Base-by-base conservation (phyloP, 164 flowering plant species). In the Aristolochia fimbriata region DNA sequence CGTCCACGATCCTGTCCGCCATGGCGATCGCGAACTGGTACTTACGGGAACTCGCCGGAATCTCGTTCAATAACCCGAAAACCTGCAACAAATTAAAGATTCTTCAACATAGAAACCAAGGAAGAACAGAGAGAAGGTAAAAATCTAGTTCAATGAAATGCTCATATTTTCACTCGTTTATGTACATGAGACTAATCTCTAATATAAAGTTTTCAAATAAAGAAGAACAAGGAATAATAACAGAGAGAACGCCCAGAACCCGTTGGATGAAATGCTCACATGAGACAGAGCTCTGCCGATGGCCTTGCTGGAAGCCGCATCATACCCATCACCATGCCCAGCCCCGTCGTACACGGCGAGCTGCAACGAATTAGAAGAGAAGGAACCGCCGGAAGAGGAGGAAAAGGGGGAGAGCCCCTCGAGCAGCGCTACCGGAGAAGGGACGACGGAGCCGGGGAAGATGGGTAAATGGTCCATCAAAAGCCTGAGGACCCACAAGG, bases 1-100 rank as follows among this genome's bases (percentile, higher is more conserved):
- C 84, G 19, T 80, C 82, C 61, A 82, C 71, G 54, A 78, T 74
- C 60, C 41, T 69, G 41, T 80, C 84, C 0, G 82, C 87, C 84
- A 82, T 74, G 10, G 81, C 68, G 57, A 78, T 67, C 2, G 80
- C 81, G 30, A 80, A 76, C 55, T 78, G 81, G 75, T 82, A 82
- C 49, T 82, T 82, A 53, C 77, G 62, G 4, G 84, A 82, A 0
- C 79, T 52, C 2, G 77, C 80, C 1, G 82, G 82, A 0, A 72
- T 76, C 22, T 80, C 80, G 47, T 71, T 82, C 22, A 80, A 1
- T 1, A 82, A 48, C 15, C 61, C 60, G 30, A 82, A 58, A 2
- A 78, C 65, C 84, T 78, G 71, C 51, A 17, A 25, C n/a, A 49
- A 15, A n/a, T n/a, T n/a, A n/a, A n/a, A n/a, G n/a, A n/a, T n/a